Evolutionary conservation across 192 early-diverging fungal species (phyloP).

Genomic region (Physocladia obscura): DNA sequence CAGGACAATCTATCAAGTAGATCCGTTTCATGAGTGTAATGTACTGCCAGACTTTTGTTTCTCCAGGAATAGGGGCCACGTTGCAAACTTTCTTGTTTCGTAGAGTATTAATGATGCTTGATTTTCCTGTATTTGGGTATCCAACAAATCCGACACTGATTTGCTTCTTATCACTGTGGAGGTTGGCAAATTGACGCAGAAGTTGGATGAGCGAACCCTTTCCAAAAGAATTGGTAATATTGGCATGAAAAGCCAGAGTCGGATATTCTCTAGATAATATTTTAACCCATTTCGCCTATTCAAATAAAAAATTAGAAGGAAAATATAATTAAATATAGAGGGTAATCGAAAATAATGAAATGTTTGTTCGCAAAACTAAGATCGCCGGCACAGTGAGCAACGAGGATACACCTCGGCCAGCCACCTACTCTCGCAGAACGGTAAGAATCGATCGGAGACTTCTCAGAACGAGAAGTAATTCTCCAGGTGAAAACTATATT

Average conservation of each 20-base stretch:
- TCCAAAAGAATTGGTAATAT: constrained; percentile 98
- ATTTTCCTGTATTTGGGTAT: constrained; percentile 97
- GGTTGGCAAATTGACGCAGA: constrained; percentile 90
- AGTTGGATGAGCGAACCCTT: constrained; percentile 96
- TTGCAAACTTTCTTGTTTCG: constrained; percentile 95
- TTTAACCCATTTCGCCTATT: constrained; percentile 88
- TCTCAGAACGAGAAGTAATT: constrained; percentile 53
- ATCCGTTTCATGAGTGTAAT: constrained; percentile 98
- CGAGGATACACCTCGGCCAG: not conserved
- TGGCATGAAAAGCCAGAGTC: constrained; percentile 98
- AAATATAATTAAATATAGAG: not conserved
- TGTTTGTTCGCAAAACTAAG: constrained; percentile 51
- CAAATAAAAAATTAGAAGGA: not conserved
- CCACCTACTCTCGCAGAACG: constrained; percentile 44
- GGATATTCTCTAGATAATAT: constrained; percentile 87
- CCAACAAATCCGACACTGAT: constrained; percentile 98
- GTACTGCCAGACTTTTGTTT: constrained; percentile 99
- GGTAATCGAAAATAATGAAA: constrained; percentile 13
- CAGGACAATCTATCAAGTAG: constrained; percentile 98
- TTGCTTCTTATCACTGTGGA: constrained; percentile 97
- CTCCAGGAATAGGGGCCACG: constrained; percentile 96
- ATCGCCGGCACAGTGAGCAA: constrained; percentile 10
- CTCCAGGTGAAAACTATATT: constrained; percentile 33
- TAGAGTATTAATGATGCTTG: constrained; percentile 97
- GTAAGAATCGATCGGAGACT: constrained; percentile 20